Base-by-base conservation (phyloP, 2,329 filamentous ascomycete genomes). In the Cadophora gregata region DNA sequence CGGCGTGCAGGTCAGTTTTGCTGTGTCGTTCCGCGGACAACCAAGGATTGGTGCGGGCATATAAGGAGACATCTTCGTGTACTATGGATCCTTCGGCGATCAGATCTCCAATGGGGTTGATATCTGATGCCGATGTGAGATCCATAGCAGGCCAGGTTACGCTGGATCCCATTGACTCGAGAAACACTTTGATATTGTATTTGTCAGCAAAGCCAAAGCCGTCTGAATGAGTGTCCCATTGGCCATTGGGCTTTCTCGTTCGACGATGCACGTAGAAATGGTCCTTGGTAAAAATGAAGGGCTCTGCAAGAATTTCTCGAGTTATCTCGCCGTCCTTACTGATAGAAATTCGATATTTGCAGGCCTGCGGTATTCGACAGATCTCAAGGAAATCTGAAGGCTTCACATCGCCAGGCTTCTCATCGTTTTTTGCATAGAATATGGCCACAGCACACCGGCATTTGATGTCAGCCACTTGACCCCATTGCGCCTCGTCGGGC, bases 81-180 rank as follows among this genome's bases (percentile, higher is more conserved):
- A 7, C 53, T n/a, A 61, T 56, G 24, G 38, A 36, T 14, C 55
- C 63, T 19, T 51, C 36, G 3, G 65, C 36, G 1, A 69, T 25
- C 31, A 55, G 16, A 42, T 53, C 31, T n/a, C 33, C 29, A 12
- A 53, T 29, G 36, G 56, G 48, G 4, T 65, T 38, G 21, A 51
- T 56, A 48, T 64, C 38, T 12, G 45, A 62, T 45, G 65, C 33
- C 27, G 60, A 36, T 7, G 63, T 63, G 50, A 67, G 24, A 19
- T 62, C 27, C 12, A 76, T 36, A 36, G 69, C 71, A n/a, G 72
- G 72, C 75, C 75, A 76, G 25, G 66, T 31, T 59, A 60, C 61
- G 42, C 70, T 65, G 16, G 25, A 56, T 14, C 67, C 66, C 4
- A 59, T 51, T 14, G 65, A 63, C 24, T 71, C 64, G 5, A 74